Conservation (phyloP, 2,329 filamentous ascomycete species). For the Fusarium nisikadoi region DNA sequence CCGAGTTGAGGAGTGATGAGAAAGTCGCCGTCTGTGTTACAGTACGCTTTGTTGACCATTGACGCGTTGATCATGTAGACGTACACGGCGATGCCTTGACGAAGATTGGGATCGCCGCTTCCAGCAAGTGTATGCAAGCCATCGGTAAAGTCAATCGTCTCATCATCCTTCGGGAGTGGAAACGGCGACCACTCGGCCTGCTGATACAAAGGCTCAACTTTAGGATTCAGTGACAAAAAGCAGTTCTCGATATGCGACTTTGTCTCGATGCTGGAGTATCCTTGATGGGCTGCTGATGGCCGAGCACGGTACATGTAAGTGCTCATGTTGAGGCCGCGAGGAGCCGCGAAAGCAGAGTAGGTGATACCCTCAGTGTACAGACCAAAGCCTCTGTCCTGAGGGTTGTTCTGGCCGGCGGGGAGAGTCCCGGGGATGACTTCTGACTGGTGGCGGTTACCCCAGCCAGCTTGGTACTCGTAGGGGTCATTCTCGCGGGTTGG, state of each 20-base stretch:
- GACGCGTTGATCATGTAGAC: slow-evolving; percentile 12
- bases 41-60: slow-evolving; percentile 15
- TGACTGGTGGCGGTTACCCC: slow-evolving; percentile 22
- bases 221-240: slow-evolving; percentile 11
- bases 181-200: slow-evolving; percentile 27
- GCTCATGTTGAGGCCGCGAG: slow-evolving; percentile 6
- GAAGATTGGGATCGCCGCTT: slow-evolving; percentile 14
- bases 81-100: slow-evolving; percentile 8
- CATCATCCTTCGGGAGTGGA: not conserved
- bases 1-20: slow-evolving; percentile 19
- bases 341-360: slow-evolving; percentile 28
- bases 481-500: slow-evolving; percentile 25
- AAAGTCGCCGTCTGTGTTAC: slow-evolving; percentile 23
- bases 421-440: slow-evolving; percentile 19
- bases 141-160: slow-evolving; percentile 10
- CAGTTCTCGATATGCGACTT: slow-evolving; percentile 26
- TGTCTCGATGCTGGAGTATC: not conserved
- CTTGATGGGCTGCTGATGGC: slow-evolving; percentile 15
- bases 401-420: slow-evolving; percentile 20
- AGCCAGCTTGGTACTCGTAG: slow-evolving; percentile 18
- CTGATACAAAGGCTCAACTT: slow-evolving; percentile 3
- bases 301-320: slow-evolving; percentile 21
- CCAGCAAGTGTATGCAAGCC: slow-evolving; percentile 18
- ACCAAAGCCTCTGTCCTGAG: slow-evolving; percentile 15
- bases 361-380: slow-evolving; percentile 30